phyloP scores from a whole-genome alignment of 176 grass and related monocot species.

The Paspalum notatum region DNA sequence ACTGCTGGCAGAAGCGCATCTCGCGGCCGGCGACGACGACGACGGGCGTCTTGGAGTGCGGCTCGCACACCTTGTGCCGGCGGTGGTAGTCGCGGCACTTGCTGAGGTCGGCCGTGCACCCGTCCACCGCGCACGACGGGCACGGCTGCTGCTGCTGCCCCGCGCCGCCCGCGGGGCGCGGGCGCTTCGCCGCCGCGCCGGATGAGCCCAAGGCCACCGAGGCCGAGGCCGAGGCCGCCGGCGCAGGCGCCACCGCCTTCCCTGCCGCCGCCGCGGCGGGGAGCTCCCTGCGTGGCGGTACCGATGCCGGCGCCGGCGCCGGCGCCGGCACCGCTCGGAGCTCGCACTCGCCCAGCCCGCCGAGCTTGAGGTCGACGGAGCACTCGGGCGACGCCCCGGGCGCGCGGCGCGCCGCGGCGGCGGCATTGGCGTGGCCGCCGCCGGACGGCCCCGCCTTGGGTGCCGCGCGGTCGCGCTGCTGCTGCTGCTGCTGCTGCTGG shows the following conservation, averaged over 20 bases:
- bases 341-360: constrained; percentile 54
- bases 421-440: constrained; percentile 17
- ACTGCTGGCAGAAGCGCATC: constrained; percentile 97
- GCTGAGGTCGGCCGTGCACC: constrained; percentile 81
- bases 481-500: not conserved
- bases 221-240: rapidly evolving
- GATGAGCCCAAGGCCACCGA: not conserved
- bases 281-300: not conserved
- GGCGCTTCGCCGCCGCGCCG: constrained; percentile 36
- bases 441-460: not conserved
- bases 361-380: constrained; percentile 91
- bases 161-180: constrained; percentile 25
- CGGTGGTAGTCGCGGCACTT: constrained; percentile 91
- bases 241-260: not conserved
- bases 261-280: not conserved
- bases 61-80: constrained; percentile 84
- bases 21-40: constrained; percentile 73
- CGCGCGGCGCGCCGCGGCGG: constrained; percentile 9
- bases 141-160: constrained; percentile 7
- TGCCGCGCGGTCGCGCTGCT: not conserved
- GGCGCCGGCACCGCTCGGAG: constrained; percentile 7
- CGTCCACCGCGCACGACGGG: constrained; percentile 79
- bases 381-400: constrained; percentile 34
- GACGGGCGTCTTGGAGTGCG: constrained; percentile 80
- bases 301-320: not conserved